Base-by-base conservation (phyloP, 2,329 filamentous ascomycete species). In the Penicillium sp. region DNA sequence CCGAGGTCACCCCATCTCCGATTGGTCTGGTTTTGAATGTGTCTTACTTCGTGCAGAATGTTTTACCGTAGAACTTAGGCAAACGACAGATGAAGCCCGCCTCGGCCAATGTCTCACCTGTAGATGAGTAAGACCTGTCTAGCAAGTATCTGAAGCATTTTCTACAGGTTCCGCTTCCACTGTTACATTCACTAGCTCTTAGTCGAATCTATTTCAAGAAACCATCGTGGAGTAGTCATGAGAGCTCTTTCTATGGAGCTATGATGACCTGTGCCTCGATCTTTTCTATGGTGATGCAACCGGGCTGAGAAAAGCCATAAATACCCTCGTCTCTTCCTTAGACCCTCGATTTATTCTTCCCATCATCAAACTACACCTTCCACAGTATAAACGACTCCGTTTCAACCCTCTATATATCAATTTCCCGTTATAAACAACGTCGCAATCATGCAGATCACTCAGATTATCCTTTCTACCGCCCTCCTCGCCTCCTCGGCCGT, bases 401-500 rank as follows among this genome's bases (percentile, higher is more conserved):
- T 28, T 14, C 27, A 45, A 6, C 4, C 25, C 27, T 28, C 27
- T 28, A 9, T 10, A 28, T n/a, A n/a, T 48, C 18, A 25, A 48
- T 2, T 13, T 39, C 36, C 36, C 22, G 24, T 6, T 18, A 33
- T 13, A n/a, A 44, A 42, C 30, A 27, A 36, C 44, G 58, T 63
- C 55, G 48, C 55, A 60, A 75, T 44, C 31, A 79, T 79, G 76
- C 74, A 77, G 62, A 64, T 78, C 70, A 71, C 74, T 56, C 67
- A 68, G 60, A 58, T 72, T 51, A 62, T 75, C 57, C 48, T 75
- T 53, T 44, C 57, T 27, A 56, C 67, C 13, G 48, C 55, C 60
- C 56, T 72, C 62, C 41, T 73, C 55, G 61, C 73, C 61, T 61
- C 72, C 58, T 63, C 70, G 42, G 66, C 69, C 55, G 51, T 57